A percentile compares a stretch with the other conserved stretches of the same genome.
These are phyloP conservation scores for Cordyceps fumosorosea DNA, from an alignment of 2,329 filamentous ascomycete genomes.

Conservation along the genomic window DNA sequence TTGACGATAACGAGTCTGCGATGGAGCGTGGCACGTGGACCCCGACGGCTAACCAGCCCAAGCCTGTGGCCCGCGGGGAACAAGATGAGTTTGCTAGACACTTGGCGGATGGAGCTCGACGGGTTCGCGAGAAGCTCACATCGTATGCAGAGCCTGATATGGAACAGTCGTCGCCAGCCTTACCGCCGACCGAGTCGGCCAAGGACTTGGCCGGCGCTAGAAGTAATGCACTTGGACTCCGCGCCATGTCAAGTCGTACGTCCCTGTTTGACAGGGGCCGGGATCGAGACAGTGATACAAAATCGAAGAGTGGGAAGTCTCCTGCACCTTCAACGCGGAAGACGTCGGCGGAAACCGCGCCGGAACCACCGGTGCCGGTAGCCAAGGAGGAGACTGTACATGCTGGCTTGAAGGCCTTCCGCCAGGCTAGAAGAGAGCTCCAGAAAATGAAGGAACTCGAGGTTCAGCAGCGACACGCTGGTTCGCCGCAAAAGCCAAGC, in stretches of 20 bases:
- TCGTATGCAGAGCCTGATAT: constrained; percentile 60
- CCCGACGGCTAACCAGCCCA: constrained; percentile 10
- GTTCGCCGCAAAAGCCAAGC: constrained; percentile 17
- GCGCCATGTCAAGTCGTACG: constrained; percentile 60
- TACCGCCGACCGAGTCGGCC: constrained; percentile 26
- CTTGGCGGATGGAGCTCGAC: constrained; percentile 61
- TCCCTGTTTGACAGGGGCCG: constrained; percentile 50
- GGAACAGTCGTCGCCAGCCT: constrained; percentile 25
- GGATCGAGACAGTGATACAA: constrained; percentile 33
- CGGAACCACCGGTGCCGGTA: constrained; percentile 14
- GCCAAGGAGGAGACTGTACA: constrained; percentile 37
- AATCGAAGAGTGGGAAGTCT: constrained; percentile 46
- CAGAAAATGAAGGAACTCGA: constrained; percentile 51
- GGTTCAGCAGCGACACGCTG: constrained; percentile 35
- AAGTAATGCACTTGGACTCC: constrained; percentile 55
- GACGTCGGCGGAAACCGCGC: constrained; percentile 18
- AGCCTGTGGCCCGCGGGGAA: constrained; percentile 38
- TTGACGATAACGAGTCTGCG: constrained; percentile 20
- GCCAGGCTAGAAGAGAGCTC: constrained; percentile 50
- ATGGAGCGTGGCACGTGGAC: constrained; percentile 18
- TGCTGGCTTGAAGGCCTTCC: constrained; percentile 49
- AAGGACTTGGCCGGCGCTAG: constrained; percentile 28
- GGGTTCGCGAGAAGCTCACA: constrained; percentile 67
- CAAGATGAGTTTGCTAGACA: constrained; percentile 68
- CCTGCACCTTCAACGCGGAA: constrained; percentile 35